phyloP scores from a whole-genome alignment of 2,329 filamentous ascomycete genomes.

The Alternaria sp. region DNA sequence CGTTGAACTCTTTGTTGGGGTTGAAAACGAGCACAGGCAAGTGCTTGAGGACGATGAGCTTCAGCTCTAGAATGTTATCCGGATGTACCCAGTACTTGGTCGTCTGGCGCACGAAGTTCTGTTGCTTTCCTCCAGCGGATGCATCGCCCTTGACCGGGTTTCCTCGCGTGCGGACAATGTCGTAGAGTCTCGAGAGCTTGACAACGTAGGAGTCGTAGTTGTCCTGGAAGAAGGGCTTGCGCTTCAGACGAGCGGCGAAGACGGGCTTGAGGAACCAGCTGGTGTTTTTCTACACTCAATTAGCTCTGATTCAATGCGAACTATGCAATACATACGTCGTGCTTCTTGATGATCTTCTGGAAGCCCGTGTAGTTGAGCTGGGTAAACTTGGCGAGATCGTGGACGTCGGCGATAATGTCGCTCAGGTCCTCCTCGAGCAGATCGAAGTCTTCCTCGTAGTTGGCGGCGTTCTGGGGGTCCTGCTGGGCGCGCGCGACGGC shows the following conservation, averaged over 20 bases:
- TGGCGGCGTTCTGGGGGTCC: slow-evolving; percentile 45
- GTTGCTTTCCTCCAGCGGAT: slow-evolving; percentile 86
- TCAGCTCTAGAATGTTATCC: slow-evolving; percentile 97
- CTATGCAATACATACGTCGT: slow-evolving; percentile 70
- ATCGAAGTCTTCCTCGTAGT: slow-evolving; percentile 91
- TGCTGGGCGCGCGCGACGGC: slow-evolving; percentile 69
- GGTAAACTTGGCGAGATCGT: slow-evolving; percentile 97
- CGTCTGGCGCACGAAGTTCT: slow-evolving; percentile 94
- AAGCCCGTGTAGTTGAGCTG: slow-evolving; percentile 99
- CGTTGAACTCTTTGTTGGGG: slow-evolving; percentile 92
- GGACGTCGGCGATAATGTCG: slow-evolving; percentile 97
- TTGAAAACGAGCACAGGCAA: slow-evolving; percentile 97
- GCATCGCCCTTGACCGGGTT: slow-evolving; percentile 93
- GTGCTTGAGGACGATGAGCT: slow-evolving; percentile 97
- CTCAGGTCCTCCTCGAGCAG: slow-evolving; percentile 92
- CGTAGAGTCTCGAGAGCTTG: slow-evolving; percentile 92
- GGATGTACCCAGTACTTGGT: slow-evolving; percentile 99
- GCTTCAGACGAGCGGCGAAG: slow-evolving; percentile 93
- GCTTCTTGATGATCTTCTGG: slow-evolving; percentile 99
- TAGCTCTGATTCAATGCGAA: slow-evolving; percentile 14
- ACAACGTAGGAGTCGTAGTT: slow-evolving; percentile 97
- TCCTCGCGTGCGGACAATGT: slow-evolving; percentile 89
- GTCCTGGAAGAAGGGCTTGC: slow-evolving; percentile 98
- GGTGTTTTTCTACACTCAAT: slow-evolving; percentile 77
- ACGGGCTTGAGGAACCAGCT: slow-evolving; percentile 91